Base-by-base conservation (phyloP, 176 grass and related monocot genomes). In the Dendrocalamus sinicus region DNA sequence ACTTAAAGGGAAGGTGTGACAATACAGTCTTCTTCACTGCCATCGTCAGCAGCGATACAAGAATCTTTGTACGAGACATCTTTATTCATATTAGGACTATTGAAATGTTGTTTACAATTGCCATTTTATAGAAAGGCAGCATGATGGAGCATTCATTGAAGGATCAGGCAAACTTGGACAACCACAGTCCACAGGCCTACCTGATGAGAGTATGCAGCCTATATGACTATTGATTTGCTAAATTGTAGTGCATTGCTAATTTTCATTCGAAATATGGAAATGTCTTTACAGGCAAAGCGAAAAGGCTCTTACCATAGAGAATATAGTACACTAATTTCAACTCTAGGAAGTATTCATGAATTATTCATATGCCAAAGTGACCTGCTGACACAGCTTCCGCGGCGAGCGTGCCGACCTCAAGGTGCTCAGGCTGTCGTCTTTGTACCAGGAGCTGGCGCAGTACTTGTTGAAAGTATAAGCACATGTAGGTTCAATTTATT, bases 311-410 rank as follows among this genome's bases (percentile, higher is more conserved):
- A 97, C 92, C 89, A 88, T 83, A 89, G 87, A 88, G 94, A 94
- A 92, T 84, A 92, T 74, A 91, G 6, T 22, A 92, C 86, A 81
- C 96, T 99, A 43, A 99, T 96, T 89, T 99, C 96, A 48, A 96
- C 93, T n/a, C 93, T 92, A 76, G 96, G 93, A 70, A 99, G 89
- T 88, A 99, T 94, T 91, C 86, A 91, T 70, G 93, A 70, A 99
- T 90, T 88, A 99, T 94, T 91, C 86, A 91, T 70, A 99, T 99
- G 62, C 92, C 92, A 78, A 89, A 90, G 30, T 78, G 79, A 69
- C 93, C 96, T 75, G 92, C 80, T 22, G 88, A 65, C 26, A 94
- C 55, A 30, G 94, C 11, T 96, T 93, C 79, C 94, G 91, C 19
- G 94, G 91, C 32, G 86, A 88, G 19, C 86, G 87, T 15, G 32